Evolutionary conservation across 495 filamentous ascomycete species (phyloP), one percentile per base, ranked within the genome.

Genomic region (Polyplosphaeria fusca): DNA sequence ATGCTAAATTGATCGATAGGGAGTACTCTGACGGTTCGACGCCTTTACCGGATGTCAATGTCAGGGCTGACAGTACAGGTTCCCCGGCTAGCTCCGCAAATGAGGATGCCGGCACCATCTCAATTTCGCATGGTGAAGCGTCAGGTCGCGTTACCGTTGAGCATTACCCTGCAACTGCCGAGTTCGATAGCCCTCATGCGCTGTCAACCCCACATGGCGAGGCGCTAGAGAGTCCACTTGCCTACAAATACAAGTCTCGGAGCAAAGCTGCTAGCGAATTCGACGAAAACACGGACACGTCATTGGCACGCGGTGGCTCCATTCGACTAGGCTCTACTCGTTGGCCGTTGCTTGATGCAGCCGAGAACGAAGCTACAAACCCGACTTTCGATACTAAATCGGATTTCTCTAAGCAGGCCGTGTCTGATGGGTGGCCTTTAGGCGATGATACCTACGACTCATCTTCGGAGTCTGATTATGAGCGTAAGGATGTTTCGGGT

Each of bases 221-320:
- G 20, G 49, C 24, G 11, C 12, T 55, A 2, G 20, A 39, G 23
- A 55, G 52, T 22, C 52, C 52, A 19, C 39, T 55, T 25, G 20
- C 52, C 13, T 13, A 28, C 41, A 55, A 55, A 19, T 35, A 7
- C 7, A 35, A 35, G 30, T 7, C 30, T 35, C 7, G 14, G 7
- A 14, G 30, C 7, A 14, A 35, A 7, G 30, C 7, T 35, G 30
- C 30, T 7, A 35, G 14, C 7, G 30, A 7, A 35, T 7, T 14
- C 30, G 30, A 7, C 7, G 30, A 35, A 7, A 7, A 35, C 14
- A 35, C 30, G 14, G 7, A 35, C 7, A 7, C 7, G 14, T 35
- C 30, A 14, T 7, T 35, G 7, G 30, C 14, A 7, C 30, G 30
- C 14, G 14, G 30, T 7, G 7, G 30, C 7, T 35, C 30, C 30